These are phyloP conservation scores for Mycena haematopus DNA, from an alignment of 768 basidiomycete genomes.

Conservation along the genomic window DNA sequence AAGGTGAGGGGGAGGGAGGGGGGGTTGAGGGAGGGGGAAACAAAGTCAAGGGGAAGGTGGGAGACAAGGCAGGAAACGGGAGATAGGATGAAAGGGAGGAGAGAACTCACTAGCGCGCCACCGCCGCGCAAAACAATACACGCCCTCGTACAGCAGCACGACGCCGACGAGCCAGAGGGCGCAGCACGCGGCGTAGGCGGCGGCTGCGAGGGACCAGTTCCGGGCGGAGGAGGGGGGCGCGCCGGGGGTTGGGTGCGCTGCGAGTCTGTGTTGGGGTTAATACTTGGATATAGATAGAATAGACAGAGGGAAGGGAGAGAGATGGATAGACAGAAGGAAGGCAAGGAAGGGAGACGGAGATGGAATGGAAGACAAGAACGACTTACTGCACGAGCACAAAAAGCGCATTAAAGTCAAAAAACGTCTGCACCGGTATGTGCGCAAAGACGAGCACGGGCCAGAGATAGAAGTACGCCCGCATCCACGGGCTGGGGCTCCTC, in stretches of 20 bases:
- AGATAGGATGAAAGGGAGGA: not conserved
- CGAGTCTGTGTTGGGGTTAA: constrained; percentile 55
- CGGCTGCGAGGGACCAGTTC: constrained; percentile 72
- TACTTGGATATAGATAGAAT: not conserved
- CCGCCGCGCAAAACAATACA: constrained; percentile 75
- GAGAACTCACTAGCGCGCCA: constrained; percentile 80
- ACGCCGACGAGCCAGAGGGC: constrained; percentile 74
- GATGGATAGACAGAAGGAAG: too few species aligned
- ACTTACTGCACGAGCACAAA: constrained; percentile 86
- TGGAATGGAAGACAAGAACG: constrained; percentile 36
- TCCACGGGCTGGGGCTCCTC: constrained; percentile 41
- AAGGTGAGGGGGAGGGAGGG: too few species aligned
- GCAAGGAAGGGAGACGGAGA: too few species aligned
- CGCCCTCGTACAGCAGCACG: constrained; percentile 76
- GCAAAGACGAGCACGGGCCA: constrained; percentile 76
- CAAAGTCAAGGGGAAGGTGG: not conserved
- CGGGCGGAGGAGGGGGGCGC: constrained; percentile 44
- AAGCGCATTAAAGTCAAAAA: constrained; percentile 89
- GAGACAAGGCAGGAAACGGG: not conserved
- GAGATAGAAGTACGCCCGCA: constrained; percentile 68
- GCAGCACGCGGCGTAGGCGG: constrained; percentile 88
- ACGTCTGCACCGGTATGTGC: constrained; percentile 78
- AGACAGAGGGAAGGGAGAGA: too few species aligned
- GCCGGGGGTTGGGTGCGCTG: constrained; percentile 79
- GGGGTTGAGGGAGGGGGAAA: too few species aligned